Base-by-base conservation (phyloP, 345 rosid genomes). In the Lenwebbia sp. region DNA sequence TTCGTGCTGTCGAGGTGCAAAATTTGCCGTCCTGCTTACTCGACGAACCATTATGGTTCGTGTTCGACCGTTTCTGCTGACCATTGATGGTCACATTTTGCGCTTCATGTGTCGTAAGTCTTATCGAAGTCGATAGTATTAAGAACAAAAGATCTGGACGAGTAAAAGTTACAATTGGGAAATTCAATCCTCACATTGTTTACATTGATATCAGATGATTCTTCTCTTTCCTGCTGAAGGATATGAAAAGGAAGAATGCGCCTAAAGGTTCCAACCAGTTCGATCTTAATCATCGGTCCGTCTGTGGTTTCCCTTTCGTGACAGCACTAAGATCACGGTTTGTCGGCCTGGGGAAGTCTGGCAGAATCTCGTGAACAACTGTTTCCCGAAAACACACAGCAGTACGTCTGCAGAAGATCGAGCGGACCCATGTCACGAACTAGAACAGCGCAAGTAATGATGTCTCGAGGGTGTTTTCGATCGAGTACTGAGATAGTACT, bases 31-130 rank as follows among this genome's bases (percentile, higher is more conserved):
- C 25, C 6, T 8, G 76, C 44, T 17, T 7, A 33, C 76, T 33
- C 44, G 22, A 2, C 25, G 37, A 30, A 8, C 11, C 44, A 12
- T 33, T 4, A 8, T 1, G 44, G 76, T 65, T 65, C 13, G 2
- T 33, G 17, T 17, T 33, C 44, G 11, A 30, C 44, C 1, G 6
- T 0, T 9, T 65, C 19, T 1, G 12, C 76, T 3, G 40, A 28
- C 10, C 7, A 33, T 65, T 12, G 9, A 65, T 0, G 1, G 76
- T 65, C 25, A 1, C 12, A 12, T 37, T 65, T 17, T 0, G 3
- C 44, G 0, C 11, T 65, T 65, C 76, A 3, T 17, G 76, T 11
- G 6, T 65, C 44, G 0, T 17, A 33, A 7, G 23, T 17, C 78
- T 33, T 17, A 19, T 33, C 78, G 21, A 70, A 21, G 13, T 19